Base-by-base conservation (phyloP, 164 flowering plant species). In the Aristolochia fimbriata region DNA sequence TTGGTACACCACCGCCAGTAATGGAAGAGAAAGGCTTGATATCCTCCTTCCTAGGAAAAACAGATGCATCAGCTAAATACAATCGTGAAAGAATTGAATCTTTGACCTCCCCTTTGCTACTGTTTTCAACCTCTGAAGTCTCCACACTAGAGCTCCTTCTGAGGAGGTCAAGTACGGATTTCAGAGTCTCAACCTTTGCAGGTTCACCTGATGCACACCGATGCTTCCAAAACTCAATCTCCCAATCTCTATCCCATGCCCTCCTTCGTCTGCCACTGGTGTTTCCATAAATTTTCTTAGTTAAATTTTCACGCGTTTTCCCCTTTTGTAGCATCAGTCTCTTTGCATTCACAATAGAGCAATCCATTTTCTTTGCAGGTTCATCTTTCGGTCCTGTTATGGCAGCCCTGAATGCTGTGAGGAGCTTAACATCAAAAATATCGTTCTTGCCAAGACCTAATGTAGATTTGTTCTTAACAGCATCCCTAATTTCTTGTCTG, bases 151-250 rank as follows among this genome's bases (percentile, higher is more conserved):
- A 55, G 67, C 71, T 70, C 55, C 69, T 76, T 64, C 65, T 78
- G 15, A 94, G 79, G 64, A 86, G 84, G 61, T 74, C 77, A 60
- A 93, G 89, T 73, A 91, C 99, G 37, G 95, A 87, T 59, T 79
- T 83, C 66, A 94, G 69, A 22, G 97, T 86, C 64, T 83, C 85
- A 66, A 86, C 73, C 65, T 91, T 94, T 68, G 88, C 95, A 62
- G 88, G 83, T 58, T 78, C 84, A 41, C 74, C 62, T 67, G 69
- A 68, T 64, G 61, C 62, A 72, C 93, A 84, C 23, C 99, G 86
- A 65, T 84, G 81, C 77, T 88, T 94, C 99, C 99, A 94, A 67
- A 93, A 94, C 65, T 94, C 99, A 49, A 91, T 69, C 66, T 90
- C 95, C 78, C 89, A 84, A 61, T 94, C 97, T 63, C 99, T 77